phyloP scores from a whole-genome alignment of 1,139 yeast species.

The Meyerozyma guilliermondii region DNA sequence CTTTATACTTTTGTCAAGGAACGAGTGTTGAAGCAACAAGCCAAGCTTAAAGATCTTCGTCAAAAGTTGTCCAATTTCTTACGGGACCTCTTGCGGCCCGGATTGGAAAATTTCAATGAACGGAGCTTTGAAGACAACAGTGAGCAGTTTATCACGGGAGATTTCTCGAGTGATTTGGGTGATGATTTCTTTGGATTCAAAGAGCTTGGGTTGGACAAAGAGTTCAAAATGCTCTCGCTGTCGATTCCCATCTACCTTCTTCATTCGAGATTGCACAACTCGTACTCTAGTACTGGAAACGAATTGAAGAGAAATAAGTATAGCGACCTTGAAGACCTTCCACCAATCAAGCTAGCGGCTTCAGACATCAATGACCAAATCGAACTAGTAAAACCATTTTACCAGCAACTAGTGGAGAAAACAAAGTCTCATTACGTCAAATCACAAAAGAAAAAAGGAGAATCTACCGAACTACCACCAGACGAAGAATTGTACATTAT shows the following conservation, averaged over 20 bases:
- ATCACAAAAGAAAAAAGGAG: conserved; percentile 50
- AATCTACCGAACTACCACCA: conserved; percentile 40
- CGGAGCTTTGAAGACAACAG: conserved; percentile 82
- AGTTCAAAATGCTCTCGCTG: conserved; percentile 78
- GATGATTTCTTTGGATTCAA: conserved; percentile 96
- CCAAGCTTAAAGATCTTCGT: conserved; percentile 65
- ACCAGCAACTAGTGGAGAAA: conserved; percentile 45
- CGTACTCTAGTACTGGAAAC: conserved; percentile 37
- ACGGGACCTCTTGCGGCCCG: conserved; percentile 79
- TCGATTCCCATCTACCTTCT: conserved; percentile 86
- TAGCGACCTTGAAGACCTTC: conserved; percentile 56
- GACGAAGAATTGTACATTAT: conserved; percentile 42
- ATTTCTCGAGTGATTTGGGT: conserved; percentile 86
- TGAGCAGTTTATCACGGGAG: conserved; percentile 92
- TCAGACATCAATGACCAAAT: conserved; percentile 50
- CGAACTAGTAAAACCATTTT: conserved; percentile 56
- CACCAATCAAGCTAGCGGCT: conserved; percentile 44
- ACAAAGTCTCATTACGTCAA: conserved; percentile 46
- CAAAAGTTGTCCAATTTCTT: conserved; percentile 66
- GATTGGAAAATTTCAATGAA: conserved; percentile 70
- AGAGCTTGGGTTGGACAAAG: conserved; percentile 90
- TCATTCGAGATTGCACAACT: conserved; percentile 68
- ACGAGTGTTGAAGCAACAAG: conserved; percentile 63
- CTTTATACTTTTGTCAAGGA: conserved; percentile 73
- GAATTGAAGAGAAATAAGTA: conserved; percentile 48